Conservation (phyloP, 371 early-diverging fungal genomes). For the Choanephora cucurbitarum region DNA sequence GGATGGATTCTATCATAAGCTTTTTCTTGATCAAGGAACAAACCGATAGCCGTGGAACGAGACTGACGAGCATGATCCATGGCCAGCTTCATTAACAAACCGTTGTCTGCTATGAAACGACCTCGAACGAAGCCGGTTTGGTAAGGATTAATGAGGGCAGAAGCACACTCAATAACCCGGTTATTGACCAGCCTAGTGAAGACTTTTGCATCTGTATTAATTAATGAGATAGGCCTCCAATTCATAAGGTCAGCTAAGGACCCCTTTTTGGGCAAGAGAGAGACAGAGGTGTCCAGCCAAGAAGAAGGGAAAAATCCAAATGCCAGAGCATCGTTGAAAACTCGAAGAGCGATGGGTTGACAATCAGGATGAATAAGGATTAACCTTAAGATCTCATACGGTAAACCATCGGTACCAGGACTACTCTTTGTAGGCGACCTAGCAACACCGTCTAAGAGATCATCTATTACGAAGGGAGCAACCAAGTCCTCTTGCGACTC, state of each 20-base stretch:
- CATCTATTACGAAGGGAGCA: too few relatives aligned
- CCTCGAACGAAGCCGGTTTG: conserved; percentile 25
- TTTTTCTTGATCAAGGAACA: conserved; percentile 26
- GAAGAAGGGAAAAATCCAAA: background rate
- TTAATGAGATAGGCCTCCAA: conserved; percentile 26
- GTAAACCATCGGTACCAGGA: too few relatives aligned
- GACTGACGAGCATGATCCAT: background rate
- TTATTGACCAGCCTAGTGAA: conserved; percentile 25
- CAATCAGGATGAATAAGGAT: too few relatives aligned
- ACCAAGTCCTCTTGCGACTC: too few relatives aligned
- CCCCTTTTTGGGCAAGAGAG: conserved; percentile 16
- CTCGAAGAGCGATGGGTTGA: too few relatives aligned
- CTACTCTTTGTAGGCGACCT: too few relatives aligned
- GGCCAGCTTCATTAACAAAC: conserved; percentile 1
- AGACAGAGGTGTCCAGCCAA: conserved; percentile 5
- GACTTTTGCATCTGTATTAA: conserved; percentile 23
- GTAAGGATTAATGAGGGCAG: conserved; percentile 7
- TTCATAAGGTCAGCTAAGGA: conserved; percentile 12
- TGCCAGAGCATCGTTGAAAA: too few relatives aligned
- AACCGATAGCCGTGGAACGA: background rate
- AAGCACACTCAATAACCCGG: background rate
- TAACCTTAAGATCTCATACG: too few relatives aligned
- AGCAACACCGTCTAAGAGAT: too few relatives aligned
- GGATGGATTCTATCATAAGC: conserved; percentile 27
- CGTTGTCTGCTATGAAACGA: conserved; percentile 24